Percentiles rank a stretch among this genome's conserved stretches.
Evolutionary conservation across 192 early-diverging fungal species (phyloP).

Genomic region (Dimargaris xerosporica): DNA sequence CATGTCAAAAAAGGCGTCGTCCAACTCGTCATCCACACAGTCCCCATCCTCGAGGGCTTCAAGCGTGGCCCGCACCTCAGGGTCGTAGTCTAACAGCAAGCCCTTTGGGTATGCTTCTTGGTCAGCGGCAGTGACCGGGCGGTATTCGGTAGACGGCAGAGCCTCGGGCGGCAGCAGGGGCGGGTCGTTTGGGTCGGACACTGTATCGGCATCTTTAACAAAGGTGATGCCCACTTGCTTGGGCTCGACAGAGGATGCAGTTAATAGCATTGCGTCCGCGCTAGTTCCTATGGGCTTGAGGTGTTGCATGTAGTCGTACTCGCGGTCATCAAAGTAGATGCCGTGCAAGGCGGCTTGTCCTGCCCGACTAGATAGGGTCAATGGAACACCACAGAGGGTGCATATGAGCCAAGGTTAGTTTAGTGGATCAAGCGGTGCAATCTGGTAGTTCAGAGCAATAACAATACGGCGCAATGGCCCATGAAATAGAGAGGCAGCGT

Average conservation of each 20-base stretch:
- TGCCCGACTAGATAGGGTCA: conserved; percentile 19
- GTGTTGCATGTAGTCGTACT: conserved; percentile 93
- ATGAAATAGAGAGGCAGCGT: no score
- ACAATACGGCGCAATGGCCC: no score
- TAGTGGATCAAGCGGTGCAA: conserved; percentile 13
- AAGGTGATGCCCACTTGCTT: background rate
- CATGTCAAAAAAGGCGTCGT: conserved; percentile 68
- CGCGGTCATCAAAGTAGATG: conserved; percentile 75
- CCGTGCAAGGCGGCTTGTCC: conserved; percentile 78
- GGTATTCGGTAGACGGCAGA: conserved; percentile 56
- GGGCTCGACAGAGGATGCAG: conserved; percentile 34
- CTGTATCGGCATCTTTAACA: conserved; percentile 7
- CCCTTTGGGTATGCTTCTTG: conserved; percentile 41
- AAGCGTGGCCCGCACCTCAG: conserved; percentile 68
- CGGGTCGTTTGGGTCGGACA: conserved; percentile 7
- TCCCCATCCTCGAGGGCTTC: conserved; percentile 90
- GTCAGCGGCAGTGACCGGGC: conserved; percentile 51
- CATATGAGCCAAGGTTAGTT: conserved; percentile 22
- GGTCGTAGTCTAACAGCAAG: conserved; percentile 63
- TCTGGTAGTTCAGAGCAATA: background rate
- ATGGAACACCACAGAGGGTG: background rate
- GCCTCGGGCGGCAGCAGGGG: conserved; percentile 47
- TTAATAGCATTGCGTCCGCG: conserved; percentile 48
- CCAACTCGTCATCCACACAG: conserved; percentile 63
- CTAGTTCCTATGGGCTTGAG: conserved; percentile 63